These are phyloP conservation scores for Aspergillus cavernicola DNA, from an alignment of 495 filamentous ascomycete genomes.

Conservation along the genomic window DNA sequence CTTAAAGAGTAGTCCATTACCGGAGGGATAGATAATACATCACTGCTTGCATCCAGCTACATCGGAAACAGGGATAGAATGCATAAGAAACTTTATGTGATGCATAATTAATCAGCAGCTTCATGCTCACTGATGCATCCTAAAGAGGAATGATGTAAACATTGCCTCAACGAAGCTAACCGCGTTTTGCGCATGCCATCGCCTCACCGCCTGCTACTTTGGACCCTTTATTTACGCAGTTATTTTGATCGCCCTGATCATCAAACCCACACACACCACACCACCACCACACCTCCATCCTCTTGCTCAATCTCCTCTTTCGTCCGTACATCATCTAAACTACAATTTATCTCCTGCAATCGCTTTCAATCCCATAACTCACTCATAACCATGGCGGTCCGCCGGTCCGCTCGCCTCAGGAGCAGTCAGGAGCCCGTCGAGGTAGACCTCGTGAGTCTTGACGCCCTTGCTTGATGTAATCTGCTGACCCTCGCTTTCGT, in stretches of 20 bases:
- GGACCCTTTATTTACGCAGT: conserved; percentile 20
- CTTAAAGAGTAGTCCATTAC: too few species aligned
- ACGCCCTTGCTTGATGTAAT: conserved; percentile 15
- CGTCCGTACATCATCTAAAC: neutral
- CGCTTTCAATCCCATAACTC: neutral
- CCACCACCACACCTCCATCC: too few species aligned
- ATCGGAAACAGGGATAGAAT: too few species aligned
- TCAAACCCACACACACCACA: too few species aligned
- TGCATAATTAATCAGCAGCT: neutral
- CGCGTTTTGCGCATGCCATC: conserved; percentile 14
- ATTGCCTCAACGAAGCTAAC: neutral
- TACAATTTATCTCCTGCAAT: neutral
- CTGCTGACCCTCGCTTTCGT: conserved; percentile 15
- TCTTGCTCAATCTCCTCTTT: neutral
- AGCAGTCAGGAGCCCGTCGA: conserved; percentile 25
- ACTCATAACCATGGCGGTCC: conserved; percentile 31
- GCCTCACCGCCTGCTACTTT: conserved; percentile 23
- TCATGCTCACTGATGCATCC: neutral
- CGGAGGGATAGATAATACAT: too few species aligned
- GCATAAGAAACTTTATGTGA: too few species aligned
- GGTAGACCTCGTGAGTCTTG: conserved; percentile 19
- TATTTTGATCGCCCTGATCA: too few species aligned
- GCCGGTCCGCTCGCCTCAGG: conserved; percentile 40
- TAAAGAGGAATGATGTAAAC: conserved; percentile 7
- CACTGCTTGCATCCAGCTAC: too few species aligned